Conservation (phyloP, 345 rosid species). For the Mallotus nudiflorus region DNA sequence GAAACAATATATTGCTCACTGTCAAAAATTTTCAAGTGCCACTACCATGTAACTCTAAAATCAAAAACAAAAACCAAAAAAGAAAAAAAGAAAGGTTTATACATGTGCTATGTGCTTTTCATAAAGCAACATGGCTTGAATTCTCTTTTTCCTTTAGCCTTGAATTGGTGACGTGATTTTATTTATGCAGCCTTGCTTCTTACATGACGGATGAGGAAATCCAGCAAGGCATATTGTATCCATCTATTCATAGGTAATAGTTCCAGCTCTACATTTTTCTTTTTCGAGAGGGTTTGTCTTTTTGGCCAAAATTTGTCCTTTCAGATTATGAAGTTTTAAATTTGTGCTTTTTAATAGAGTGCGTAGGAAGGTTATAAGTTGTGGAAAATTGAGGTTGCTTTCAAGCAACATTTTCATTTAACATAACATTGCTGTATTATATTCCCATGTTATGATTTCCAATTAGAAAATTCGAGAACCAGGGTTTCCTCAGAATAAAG, state of each 20-base stretch:
- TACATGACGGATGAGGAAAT: constrained; percentile 90
- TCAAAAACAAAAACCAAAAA: background rate
- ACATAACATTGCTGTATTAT: background rate
- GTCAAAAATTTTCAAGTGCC: background rate
- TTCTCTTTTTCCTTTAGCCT: background rate
- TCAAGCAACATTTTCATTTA: too few relatives aligned
- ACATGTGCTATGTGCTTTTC: background rate
- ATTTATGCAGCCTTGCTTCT: constrained; percentile 79
- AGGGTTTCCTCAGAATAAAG: too few relatives aligned
- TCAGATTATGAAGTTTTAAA: background rate
- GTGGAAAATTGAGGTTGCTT: too few relatives aligned
- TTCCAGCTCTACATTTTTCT: constrained; percentile 9
- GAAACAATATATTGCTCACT: background rate
- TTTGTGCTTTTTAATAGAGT: too few relatives aligned
- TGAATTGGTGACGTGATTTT: constrained; percentile 21
- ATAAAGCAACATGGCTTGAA: background rate
- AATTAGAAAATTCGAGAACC: too few relatives aligned
- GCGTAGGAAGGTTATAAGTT: background rate
- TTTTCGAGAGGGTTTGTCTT: too few relatives aligned
- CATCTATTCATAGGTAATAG: constrained; percentile 74
- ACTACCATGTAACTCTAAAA: background rate
- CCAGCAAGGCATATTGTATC: constrained; percentile 73
- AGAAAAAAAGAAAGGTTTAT: too few relatives aligned
- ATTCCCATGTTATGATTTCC: too few relatives aligned
- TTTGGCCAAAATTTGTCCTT: background rate